phyloP scores from a whole-genome alignment of 2,329 filamentous ascomycete genomes.

The Cordyceps tenuipes region DNA sequence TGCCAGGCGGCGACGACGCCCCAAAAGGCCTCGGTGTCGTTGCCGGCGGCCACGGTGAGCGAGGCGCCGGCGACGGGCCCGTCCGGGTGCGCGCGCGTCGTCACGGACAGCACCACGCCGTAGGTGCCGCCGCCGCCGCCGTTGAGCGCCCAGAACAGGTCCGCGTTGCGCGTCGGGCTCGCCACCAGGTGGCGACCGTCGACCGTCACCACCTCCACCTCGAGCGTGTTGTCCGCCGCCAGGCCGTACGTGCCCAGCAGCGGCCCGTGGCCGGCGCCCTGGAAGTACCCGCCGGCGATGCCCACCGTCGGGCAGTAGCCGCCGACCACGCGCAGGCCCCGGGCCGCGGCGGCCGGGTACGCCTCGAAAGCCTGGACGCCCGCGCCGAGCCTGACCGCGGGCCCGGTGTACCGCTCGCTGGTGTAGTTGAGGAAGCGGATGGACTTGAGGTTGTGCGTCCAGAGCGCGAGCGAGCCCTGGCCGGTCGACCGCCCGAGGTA shows the following conservation, averaged over 20 bases:
- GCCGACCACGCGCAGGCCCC: slow-evolving; percentile 41
- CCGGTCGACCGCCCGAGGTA: slow-evolving; percentile 28
- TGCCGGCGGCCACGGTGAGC: slow-evolving; percentile 31
- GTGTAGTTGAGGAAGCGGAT: slow-evolving; percentile 28
- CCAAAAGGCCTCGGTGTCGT: slow-evolving; percentile 16
- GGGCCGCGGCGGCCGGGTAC: slow-evolving; percentile 33
- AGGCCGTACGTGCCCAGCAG: slow-evolving; percentile 49
- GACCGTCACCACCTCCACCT: slow-evolving; percentile 47
- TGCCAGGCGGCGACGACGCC: slow-evolving; percentile 7
- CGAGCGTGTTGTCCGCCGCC: slow-evolving; percentile 49
- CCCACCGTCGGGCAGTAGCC: slow-evolving; percentile 50
- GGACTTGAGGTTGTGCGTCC: slow-evolving; percentile 32
- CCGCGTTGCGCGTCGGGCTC: slow-evolving; percentile 36
- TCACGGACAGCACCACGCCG: slow-evolving; percentile 48
- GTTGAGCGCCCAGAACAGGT: slow-evolving; percentile 56
- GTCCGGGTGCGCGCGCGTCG: slow-evolving; percentile 17
- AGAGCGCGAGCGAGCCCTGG: slow-evolving; percentile 30
- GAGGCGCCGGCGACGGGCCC: slow-evolving; percentile 30
- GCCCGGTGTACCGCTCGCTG: slow-evolving; percentile 34
- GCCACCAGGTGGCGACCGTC: slow-evolving; percentile 40
- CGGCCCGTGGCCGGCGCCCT: slow-evolving; percentile 51
- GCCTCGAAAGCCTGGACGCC: slow-evolving; percentile 43
- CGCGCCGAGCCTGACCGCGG: slow-evolving; percentile 44
- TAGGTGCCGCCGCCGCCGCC: slow-evolving; percentile 54
- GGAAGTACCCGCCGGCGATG: slow-evolving; percentile 49